Conservation (phyloP, 257 asterid genomes). For the Solanum appendiculatum region DNA sequence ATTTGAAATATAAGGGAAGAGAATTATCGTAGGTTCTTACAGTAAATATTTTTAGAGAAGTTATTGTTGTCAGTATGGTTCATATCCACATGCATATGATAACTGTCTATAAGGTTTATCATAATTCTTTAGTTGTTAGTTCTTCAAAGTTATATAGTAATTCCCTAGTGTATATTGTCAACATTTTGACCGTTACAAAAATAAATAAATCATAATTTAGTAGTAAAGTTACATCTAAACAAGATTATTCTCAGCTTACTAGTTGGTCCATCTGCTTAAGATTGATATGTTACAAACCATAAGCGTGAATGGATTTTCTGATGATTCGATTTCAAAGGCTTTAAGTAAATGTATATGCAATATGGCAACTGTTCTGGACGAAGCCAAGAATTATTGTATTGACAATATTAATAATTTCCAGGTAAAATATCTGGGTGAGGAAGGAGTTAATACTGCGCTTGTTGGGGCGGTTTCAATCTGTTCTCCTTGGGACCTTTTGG, state of each 20-base stretch:
- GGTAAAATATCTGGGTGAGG: constrained; percentile 87
- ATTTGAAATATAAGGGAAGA: neutral
- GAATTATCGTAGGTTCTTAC: neutral
- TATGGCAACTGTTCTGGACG: neutral
- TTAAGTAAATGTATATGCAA: neutral
- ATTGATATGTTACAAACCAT: neutral
- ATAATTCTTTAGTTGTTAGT: neutral
- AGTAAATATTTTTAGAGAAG: neutral
- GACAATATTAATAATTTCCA: constrained; percentile 13
- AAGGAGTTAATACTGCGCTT: constrained; percentile 51
- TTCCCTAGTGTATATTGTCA: neutral
- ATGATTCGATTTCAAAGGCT: neutral
- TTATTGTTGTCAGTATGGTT: neutral
- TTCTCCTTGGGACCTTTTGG: constrained; percentile 97
- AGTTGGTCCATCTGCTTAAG: neutral
- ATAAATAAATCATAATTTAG: neutral
- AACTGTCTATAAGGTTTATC: neutral
- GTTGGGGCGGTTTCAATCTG: constrained; percentile 88
- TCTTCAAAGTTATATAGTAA: neutral
- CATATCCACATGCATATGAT: neutral
- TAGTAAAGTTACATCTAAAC: neutral
- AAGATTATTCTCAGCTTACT: neutral
- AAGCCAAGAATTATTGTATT: neutral
- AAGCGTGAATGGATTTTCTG: neutral
- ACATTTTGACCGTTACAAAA: neutral